Conservation (phyloP, 1,284 basidiomycete genomes). For the Papiliotrema laurentii region DNA sequence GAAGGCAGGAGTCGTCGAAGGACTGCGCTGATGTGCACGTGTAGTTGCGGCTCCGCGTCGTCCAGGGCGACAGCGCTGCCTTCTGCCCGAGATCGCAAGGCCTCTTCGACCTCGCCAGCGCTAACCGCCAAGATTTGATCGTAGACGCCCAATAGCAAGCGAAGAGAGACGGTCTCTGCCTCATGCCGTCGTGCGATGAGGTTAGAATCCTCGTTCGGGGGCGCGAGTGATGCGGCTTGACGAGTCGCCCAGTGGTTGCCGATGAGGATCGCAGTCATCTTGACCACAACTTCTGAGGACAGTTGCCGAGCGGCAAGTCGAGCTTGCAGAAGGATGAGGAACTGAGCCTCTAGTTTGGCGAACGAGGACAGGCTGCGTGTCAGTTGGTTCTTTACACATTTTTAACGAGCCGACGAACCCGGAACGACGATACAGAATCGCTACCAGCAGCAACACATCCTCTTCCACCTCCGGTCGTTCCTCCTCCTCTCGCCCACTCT, state of each 20-base stretch:
- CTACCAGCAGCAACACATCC: constrained; percentile 61
- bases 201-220: constrained; percentile 6
- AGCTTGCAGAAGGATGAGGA: constrained; percentile 14
- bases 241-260: constrained; percentile 77
- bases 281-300: constrained; percentile 70
- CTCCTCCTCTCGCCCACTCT: constrained; percentile 34
- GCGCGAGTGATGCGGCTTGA: constrained; percentile 37
- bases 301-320: constrained; percentile 66
- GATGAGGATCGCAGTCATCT: constrained; percentile 67
- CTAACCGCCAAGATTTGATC: constrained; percentile 65
- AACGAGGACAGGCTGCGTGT: constrained; percentile 40
- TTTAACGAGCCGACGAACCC: constrained; percentile 42
- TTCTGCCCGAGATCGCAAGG: constrained; percentile 22
- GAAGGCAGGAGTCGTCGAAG: constrained; percentile 82
- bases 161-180: constrained; percentile 65
- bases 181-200: constrained; percentile 26
- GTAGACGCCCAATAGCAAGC: constrained; percentile 69
- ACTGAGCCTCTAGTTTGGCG: constrained; percentile 12
- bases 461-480: constrained; percentile 61
- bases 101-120: constrained; percentile 51
- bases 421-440: constrained; percentile 36
- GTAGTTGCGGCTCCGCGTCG: constrained; percentile 51
- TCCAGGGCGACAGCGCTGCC: constrained; percentile 28
- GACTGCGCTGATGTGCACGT: constrained; percentile 75
- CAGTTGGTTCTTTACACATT: not conserved